Percentiles rank a stretch among this genome's conserved stretches.
phyloP scores from a whole-genome alignment of 2,329 filamentous ascomycete genomes.

The Lasiodiplodia theobromae region DNA sequence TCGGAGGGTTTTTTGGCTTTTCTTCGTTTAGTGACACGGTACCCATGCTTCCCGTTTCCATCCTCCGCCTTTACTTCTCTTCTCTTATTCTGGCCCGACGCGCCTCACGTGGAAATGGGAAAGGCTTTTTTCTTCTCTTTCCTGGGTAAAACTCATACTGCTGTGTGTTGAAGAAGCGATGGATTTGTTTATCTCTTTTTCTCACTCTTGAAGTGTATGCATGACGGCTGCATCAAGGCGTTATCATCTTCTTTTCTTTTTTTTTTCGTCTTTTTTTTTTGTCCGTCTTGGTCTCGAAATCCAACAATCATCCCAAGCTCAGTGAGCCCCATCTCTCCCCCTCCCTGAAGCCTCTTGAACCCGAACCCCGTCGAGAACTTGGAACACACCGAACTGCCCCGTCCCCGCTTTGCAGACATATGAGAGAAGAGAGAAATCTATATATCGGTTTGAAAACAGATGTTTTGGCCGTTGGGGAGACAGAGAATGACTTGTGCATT shows the following conservation, averaged over 20 bases:
- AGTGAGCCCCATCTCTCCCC: neutral
- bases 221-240: slow-evolving; percentile 27
- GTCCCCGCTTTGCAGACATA: neutral
- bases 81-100: slow-evolving; percentile 1
- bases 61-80: neutral
- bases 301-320: neutral
- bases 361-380: neutral
- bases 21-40: slow-evolving; percentile 2
- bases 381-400: neutral
- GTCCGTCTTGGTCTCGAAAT: neutral
- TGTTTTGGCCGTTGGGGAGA: too few species aligned
- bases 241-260: neutral
- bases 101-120: slow-evolving; percentile 16
- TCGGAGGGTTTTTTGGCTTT: neutral
- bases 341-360: neutral
- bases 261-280: neutral
- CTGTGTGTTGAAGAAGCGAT: slow-evolving; percentile 24
- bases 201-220: neutral
- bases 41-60: neutral
- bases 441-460: neutral
- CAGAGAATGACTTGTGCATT: too few species aligned
- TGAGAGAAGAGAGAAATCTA: neutral
- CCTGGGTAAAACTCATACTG: neutral
- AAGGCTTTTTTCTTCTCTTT: neutral
- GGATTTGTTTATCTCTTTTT: neutral